Evolutionary conservation across 768 basidiomycete species (phyloP).

Genomic region (Pleurotus pulmonarius): DNA sequence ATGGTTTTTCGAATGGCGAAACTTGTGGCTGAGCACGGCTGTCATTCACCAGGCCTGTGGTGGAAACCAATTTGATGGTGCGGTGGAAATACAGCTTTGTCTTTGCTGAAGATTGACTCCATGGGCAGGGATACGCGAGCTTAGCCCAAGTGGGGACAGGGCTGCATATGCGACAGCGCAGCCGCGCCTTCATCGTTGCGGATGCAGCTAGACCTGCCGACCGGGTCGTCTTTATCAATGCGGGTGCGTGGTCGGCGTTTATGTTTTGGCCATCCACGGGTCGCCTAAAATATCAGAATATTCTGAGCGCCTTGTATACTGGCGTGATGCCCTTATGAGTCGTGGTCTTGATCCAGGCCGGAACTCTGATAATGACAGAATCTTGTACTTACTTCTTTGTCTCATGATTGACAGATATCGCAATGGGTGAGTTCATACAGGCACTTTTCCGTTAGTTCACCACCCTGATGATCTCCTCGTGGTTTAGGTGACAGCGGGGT

Average conservation of each 20-base stretch:
- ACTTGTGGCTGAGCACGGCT: conserved; percentile 10
- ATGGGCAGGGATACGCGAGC: conserved; percentile 59
- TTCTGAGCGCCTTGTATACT: neutral
- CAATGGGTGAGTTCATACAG: conserved; percentile 47
- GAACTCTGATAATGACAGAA: neutral
- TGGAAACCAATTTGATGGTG: conserved; percentile 85
- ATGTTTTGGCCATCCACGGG: neutral
- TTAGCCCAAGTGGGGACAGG: conserved; percentile 67
- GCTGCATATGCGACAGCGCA: conserved; percentile 75
- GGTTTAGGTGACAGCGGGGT: conserved; percentile 55
- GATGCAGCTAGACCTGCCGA: conserved; percentile 52
- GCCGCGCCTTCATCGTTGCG: conserved; percentile 73
- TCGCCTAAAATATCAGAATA: neutral
- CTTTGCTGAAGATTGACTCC: neutral
- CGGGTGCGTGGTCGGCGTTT: conserved; percentile 37
- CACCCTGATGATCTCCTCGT: conserved; percentile 8
- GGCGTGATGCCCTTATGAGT: neutral
- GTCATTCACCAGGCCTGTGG: conserved; percentile 48
- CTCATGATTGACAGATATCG: conserved; percentile 49
- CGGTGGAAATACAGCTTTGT: conserved; percentile 8
- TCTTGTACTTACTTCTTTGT: neutral
- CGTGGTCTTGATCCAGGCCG: neutral
- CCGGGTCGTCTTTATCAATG: conserved; percentile 71
- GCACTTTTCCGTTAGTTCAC: neutral
- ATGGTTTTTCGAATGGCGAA: neutral